Evolutionary conservation across 2,329 filamentous ascomycete genomes (phyloP).

Genomic region (Microdochium bolleyi): DNA sequence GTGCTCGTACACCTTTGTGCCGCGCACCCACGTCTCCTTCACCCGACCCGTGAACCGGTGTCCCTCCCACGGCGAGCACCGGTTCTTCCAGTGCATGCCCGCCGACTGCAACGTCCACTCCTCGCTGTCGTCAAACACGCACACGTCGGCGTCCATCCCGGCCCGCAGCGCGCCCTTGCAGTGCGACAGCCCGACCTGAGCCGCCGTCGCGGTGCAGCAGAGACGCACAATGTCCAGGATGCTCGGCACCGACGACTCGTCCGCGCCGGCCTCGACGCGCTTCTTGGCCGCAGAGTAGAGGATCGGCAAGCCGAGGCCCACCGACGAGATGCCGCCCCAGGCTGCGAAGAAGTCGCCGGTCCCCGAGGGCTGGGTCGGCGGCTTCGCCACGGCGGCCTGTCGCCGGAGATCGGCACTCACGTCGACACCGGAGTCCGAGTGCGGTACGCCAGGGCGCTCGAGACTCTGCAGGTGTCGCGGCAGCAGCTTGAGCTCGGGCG

Average conservation of each 20-base stretch:
- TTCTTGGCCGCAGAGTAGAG: constrained; percentile 70
- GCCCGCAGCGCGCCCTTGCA: constrained; percentile 73
- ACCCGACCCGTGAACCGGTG: constrained; percentile 72
- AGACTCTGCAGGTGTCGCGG: constrained; percentile 57
- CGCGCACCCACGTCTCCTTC: constrained; percentile 77
- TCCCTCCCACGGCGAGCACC: constrained; percentile 84
- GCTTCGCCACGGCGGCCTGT: constrained; percentile 21
- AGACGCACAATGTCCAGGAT: constrained; percentile 76
- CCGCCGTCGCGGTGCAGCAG: constrained; percentile 79
- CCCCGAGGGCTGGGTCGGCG: constrained; percentile 28
- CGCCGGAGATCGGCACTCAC: constrained; percentile 27
- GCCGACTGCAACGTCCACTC: constrained; percentile 65
- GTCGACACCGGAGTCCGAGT: constrained; percentile 46
- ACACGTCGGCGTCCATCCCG: constrained; percentile 85
- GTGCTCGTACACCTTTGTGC: constrained; percentile 64
- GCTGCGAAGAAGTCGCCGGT: constrained; percentile 87
- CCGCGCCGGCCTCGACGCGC: constrained; percentile 40
- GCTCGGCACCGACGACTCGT: constrained; percentile 28
- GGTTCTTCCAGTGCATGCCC: constrained; percentile 92
- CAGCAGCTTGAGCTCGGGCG: constrained; percentile 84
- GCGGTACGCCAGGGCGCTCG: constrained; percentile 28
- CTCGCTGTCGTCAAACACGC: constrained; percentile 81
- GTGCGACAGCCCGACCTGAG: constrained; percentile 76
- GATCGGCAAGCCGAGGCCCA: constrained; percentile 87
- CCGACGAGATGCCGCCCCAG: constrained; percentile 93